Conservation (phyloP, 768 basidiomycete species). For the Lactifluus pinguis region DNA sequence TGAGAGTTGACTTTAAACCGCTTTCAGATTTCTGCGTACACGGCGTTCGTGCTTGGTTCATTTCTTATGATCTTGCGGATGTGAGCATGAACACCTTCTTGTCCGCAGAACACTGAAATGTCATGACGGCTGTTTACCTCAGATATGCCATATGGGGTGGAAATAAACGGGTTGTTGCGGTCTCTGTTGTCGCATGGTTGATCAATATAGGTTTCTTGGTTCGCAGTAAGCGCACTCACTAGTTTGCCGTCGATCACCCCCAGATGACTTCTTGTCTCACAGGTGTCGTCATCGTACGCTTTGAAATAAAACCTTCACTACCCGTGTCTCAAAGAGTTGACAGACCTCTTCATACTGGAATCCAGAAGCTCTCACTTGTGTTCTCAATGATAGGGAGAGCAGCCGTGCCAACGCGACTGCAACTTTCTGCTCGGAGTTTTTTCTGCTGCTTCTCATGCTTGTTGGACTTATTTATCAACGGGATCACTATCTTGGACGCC, state of each 20-base stretch:
- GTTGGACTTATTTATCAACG: conserved; percentile 11
- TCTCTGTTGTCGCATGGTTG: conserved; percentile 1
- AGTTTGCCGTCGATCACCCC: not conserved
- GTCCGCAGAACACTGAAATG: not conserved
- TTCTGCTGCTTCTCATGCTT: conserved; percentile 7
- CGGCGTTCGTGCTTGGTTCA: not conserved
- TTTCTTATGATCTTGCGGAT: conserved; percentile 9
- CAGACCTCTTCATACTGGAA: not conserved
- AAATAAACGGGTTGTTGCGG: not conserved
- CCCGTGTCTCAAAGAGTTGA: not conserved
- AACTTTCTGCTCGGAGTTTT: conserved; percentile 2
- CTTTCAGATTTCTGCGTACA: conserved; percentile 2
- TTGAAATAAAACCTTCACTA: not conserved
- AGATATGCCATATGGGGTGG: conserved; percentile 11
- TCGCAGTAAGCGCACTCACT: conserved; percentile 6
- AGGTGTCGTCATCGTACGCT: conserved; percentile 2
- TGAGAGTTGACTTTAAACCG: not conserved
- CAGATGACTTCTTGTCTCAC: not conserved
- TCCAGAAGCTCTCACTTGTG: not conserved
- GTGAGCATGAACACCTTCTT: not conserved
- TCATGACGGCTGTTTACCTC: not conserved
- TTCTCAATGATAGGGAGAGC: not conserved
- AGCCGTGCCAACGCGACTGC: not conserved
- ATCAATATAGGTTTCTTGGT: conserved; percentile 8
- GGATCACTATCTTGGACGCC: conserved; percentile 11